These are phyloP conservation scores for Colletotrichum incanum DNA, from an alignment of 2,329 filamentous ascomycete genomes.

Conservation along the genomic window DNA sequence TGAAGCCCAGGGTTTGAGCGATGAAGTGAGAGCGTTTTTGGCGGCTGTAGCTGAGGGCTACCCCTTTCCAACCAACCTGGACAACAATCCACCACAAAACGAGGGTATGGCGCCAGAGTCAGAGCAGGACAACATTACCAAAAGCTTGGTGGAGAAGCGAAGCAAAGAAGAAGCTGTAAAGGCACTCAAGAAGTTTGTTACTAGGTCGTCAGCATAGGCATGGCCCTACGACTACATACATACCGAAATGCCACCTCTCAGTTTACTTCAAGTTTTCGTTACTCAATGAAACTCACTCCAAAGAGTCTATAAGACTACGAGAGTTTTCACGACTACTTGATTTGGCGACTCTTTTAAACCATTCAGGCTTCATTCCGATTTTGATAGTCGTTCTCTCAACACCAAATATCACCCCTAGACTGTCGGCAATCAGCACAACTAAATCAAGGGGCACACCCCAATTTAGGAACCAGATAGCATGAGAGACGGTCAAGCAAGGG, in stretches of 20 bases:
- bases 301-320: too few relatives aligned
- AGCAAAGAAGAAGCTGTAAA: slow-evolving; percentile 56
- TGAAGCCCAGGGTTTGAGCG: slow-evolving; percentile 55
- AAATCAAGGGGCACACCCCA: too few relatives aligned
- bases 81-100: slow-evolving; percentile 68
- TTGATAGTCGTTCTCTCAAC: not conserved
- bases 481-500: not conserved
- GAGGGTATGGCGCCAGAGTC: slow-evolving; percentile 74
- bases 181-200: slow-evolving; percentile 51
- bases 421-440: too few relatives aligned
- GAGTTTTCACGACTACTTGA: not conserved
- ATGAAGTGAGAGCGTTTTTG: slow-evolving; percentile 63
- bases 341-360: not conserved
- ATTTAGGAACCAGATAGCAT: not conserved
- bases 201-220: slow-evolving; percentile 10
- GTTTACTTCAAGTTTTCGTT: not conserved
- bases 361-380: not conserved
- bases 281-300: not conserved
- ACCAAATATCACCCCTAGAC: not conserved
- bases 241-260: not conserved
- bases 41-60: slow-evolving; percentile 71
- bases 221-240: not conserved
- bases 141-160: slow-evolving; percentile 60
- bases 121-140: slow-evolving; percentile 68
- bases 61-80: slow-evolving; percentile 75